A percentile compares a stretch with the other conserved stretches of the same genome.
phyloP scores from a whole-genome alignment of 78 protist genomes.

The Dictyostelium purpureum region DNA sequence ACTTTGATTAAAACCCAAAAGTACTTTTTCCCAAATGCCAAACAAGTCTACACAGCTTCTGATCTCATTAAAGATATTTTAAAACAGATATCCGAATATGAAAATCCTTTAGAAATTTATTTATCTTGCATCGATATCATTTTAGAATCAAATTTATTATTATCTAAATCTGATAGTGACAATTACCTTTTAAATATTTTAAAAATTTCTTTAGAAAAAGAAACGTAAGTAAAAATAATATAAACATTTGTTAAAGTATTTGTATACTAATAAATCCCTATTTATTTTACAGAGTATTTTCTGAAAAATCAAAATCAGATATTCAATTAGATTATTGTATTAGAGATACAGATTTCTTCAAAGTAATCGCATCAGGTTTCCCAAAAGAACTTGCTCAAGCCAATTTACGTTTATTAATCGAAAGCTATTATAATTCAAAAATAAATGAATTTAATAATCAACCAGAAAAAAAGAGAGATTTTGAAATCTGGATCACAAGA shows the following conservation, averaged over 20 bases:
- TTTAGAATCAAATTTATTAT: conserved; percentile 18
- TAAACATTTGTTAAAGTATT: no score
- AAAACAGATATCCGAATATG: background rate
- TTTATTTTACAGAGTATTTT: background rate
- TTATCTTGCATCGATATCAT: conserved; percentile 1
- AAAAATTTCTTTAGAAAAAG: no score
- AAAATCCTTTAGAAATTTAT: background rate
- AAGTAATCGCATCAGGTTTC: background rate
- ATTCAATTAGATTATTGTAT: background rate
- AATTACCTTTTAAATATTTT: no score
- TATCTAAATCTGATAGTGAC: background rate
- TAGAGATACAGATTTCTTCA: background rate
- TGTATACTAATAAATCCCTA: background rate
- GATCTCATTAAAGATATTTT: background rate
- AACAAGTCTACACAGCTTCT: background rate
- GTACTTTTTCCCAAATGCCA: conserved; percentile 11
- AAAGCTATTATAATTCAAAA: background rate
- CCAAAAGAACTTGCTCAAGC: background rate
- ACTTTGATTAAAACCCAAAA: conserved; percentile 30
- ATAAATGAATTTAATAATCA: background rate
- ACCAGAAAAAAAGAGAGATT: background rate
- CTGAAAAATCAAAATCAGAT: background rate
- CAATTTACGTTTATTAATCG: background rate
- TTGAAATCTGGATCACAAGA: background rate
- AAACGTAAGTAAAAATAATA: no score